phyloP scores from a whole-genome alignment of 2,329 filamentous ascomycete species.

The Acarospora socialis region DNA sequence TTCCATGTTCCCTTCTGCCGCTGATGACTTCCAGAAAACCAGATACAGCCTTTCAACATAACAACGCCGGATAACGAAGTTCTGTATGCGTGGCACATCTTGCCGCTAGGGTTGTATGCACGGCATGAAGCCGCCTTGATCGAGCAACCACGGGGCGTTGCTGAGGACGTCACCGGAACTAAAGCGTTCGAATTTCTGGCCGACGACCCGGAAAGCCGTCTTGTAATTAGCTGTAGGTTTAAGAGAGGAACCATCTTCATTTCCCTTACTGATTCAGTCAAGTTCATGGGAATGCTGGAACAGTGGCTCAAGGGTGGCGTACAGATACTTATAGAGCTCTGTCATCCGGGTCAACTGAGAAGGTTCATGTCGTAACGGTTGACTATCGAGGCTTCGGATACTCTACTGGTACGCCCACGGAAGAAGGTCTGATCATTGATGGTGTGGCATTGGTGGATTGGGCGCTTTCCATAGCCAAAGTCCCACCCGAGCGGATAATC shows the following conservation, averaged over 20 bases:
- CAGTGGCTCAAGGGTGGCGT: conserved; percentile 64
- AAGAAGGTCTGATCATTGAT: conserved; percentile 69
- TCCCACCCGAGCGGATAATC: conserved; percentile 59
- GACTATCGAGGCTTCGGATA: conserved; percentile 83
- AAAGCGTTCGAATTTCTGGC: conserved; percentile 37
- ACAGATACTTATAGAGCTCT: conserved; percentile 65
- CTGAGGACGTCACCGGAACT: conserved; percentile 33
- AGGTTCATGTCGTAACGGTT: conserved; percentile 71
- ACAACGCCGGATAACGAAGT: conserved; percentile 59
- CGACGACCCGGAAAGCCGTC: conserved; percentile 34
- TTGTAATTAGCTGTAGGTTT: conserved; percentile 43
- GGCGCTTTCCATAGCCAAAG: conserved; percentile 47
- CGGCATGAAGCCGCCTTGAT: conserved; percentile 52
- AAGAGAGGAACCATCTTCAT: no score
- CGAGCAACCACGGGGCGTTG: conserved; percentile 36
- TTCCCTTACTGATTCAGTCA: no score
- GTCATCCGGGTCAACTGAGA: conserved; percentile 55
- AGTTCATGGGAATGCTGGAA: conserved; percentile 59
- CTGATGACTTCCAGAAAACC: conserved; percentile 46
- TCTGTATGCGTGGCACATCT: conserved; percentile 80
- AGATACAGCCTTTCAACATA: conserved; percentile 75
- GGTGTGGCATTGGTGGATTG: conserved; percentile 60
- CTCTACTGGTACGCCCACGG: conserved; percentile 66
- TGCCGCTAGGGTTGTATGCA: conserved; percentile 64
- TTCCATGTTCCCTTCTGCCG: neutral